These are phyloP conservation scores for Golubevia pallescens DNA, from an alignment of 1,284 basidiomycete genomes.

Conservation along the genomic window DNA sequence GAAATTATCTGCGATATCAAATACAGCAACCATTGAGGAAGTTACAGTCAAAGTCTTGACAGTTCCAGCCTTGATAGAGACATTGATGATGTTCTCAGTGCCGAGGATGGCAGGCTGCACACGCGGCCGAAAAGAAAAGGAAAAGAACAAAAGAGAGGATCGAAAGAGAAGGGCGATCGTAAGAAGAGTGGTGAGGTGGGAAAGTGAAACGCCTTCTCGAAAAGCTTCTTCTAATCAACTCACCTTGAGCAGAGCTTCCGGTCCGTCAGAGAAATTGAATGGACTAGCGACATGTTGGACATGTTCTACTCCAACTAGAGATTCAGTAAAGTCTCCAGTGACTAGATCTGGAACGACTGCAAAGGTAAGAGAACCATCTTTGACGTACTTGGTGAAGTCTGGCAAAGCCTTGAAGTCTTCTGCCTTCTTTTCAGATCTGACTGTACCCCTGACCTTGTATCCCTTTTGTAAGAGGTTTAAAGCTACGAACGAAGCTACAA, in stretches of 20 bases:
- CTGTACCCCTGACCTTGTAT: slow-evolving; percentile 62
- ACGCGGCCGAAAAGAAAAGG: too few species aligned
- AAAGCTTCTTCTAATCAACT: too few species aligned
- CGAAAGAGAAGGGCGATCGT: too few species aligned
- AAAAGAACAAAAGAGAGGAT: too few species aligned
- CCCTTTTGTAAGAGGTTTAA: slow-evolving; percentile 43
- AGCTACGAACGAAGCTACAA: slow-evolving; percentile 36
- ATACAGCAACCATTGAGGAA: too few species aligned
- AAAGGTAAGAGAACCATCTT: slow-evolving; percentile 22
- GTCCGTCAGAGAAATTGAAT: slow-evolving; percentile 17
- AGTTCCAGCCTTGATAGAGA: too few species aligned
- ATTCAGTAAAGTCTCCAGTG: slow-evolving; percentile 60
- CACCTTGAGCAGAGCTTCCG: neutral
- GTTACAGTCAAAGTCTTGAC: too few species aligned
- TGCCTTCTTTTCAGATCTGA: slow-evolving; percentile 61
- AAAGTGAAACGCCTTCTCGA: too few species aligned
- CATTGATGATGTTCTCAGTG: too few species aligned
- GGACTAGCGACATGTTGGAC: slow-evolving; percentile 53
- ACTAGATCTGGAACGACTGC: slow-evolving; percentile 42
- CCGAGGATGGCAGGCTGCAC: too few species aligned
- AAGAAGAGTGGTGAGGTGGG: too few species aligned
- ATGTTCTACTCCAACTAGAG: slow-evolving; percentile 43
- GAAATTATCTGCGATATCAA: too few species aligned
- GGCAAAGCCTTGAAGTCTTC: slow-evolving; percentile 50
- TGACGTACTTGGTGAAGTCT: slow-evolving; percentile 36